Base-by-base conservation (phyloP, 306 rosid species). In the Castanea sativa region DNA sequence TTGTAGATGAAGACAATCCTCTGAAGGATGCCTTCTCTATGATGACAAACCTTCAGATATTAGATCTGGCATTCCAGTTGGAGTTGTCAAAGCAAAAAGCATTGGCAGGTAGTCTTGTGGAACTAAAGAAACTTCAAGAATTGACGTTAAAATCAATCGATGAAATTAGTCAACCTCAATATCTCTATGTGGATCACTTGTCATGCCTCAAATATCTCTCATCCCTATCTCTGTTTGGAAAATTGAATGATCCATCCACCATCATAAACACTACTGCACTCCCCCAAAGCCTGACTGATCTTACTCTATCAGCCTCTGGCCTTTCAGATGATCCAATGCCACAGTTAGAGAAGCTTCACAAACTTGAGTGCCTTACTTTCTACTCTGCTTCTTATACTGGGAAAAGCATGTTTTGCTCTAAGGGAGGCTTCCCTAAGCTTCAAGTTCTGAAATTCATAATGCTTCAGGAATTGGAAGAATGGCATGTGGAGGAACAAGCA, bases 381-480 rank as follows among this genome's bases (percentile, higher is more conserved):
- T 35, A 35, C 41, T 35, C 41, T 35, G 41, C 9, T 35, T 35
- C 41, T 85, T 88, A 74, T 87, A 58, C 19, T 27, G 5, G 2
- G 83, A 79, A 41, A 33, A 4, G 7, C 55, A 77, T 82, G 77
- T 35, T 55, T 30, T 35, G 41, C 41, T 35, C 41, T 6, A 1
- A 25, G 15, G 77, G 15, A 1, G 59, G 76, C 30, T 83, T 87
- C 75, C 83, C n/a, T 23, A 52, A 72, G 79, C 88, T 87, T 69
- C 63, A 29, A 25, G 87, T 77, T 14, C 27, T 85, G n/a, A 82
- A 81, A 74, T 38, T 85, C 18, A 80, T 87, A 88, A 80, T 77
- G 52, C 57, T 85, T 33, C 19, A 33, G 49, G 23, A 56, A 2
- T 77, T 87, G 20, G 23, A 71, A 68, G 41, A 35, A 35, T 35